Conservation (phyloP, 257 asterid genomes). For the Plectranthus barbatus region DNA sequence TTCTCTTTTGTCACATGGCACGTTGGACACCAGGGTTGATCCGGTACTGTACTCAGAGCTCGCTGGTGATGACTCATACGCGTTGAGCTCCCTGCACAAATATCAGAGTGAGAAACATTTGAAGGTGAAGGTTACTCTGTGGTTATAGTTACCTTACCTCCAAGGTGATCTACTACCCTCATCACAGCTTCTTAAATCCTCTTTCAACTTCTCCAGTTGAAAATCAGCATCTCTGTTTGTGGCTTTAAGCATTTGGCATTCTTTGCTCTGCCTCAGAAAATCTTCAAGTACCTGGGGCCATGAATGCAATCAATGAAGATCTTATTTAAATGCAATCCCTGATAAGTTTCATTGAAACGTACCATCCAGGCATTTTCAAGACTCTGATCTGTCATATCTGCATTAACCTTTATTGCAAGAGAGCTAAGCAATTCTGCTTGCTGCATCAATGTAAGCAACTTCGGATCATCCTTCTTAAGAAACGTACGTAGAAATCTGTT, state of each 20-base stretch:
- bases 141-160: slow-evolving; percentile 45
- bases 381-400: slow-evolving; percentile 63
- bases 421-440: slow-evolving; percentile 81
- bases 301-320: not conserved
- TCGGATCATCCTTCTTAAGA: slow-evolving; percentile 67
- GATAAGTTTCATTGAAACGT: not conserved
- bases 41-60: slow-evolving; percentile 70
- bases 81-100: slow-evolving; percentile 44
- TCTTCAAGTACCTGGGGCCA: slow-evolving; percentile 57
- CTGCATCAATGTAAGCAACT: slow-evolving; percentile 65
- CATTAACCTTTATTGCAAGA: slow-evolving; percentile 61
- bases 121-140: not conserved
- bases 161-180: slow-evolving; percentile 44
- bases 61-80: slow-evolving; percentile 50
- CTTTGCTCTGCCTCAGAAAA: slow-evolving; percentile 59
- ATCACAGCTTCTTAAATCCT: slow-evolving; percentile 39
- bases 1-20: slow-evolving; percentile 26
- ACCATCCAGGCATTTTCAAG: slow-evolving; percentile 89
- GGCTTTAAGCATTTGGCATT: slow-evolving; percentile 24
- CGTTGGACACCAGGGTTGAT: slow-evolving; percentile 38
- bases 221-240: slow-evolving; percentile 32
- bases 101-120: slow-evolving; percentile 14
- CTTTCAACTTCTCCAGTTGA: slow-evolving; percentile 47
- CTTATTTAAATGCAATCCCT: not conserved
- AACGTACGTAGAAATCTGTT: slow-evolving; percentile 33